Base-by-base conservation (phyloP, 805 yeast genomes). In the Ogataea paraovalis region DNA sequence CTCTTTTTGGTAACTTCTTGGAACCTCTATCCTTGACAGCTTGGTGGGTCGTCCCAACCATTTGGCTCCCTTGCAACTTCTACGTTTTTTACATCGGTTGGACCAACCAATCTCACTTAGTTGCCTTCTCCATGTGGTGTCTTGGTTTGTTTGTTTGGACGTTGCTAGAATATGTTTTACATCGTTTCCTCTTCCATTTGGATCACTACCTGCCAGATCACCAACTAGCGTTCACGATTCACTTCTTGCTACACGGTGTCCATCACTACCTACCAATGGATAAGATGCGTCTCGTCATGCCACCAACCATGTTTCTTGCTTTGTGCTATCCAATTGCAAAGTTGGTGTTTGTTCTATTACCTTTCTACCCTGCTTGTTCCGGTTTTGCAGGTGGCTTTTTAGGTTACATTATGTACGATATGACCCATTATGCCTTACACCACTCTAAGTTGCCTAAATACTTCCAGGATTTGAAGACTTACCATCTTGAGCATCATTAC, bases 191-290 rank as follows among this genome's bases (percentile, higher is more conserved):
- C 51, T 94, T 94, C 83, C 99, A 94, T 65, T 72, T 94, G 61
- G 99, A 94, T 66, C 73, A 80, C 44, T 79, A 83, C 64, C 75
- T 95, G 49, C 99, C 99, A 13, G 86, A 87, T 53, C 78, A 86
- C 67, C 83, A 80, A 43, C 42, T 78, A 19, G 86, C 87, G 7
- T 83, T 86, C 60, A 80, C 96, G 1, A 49, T 90, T 39, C 99
- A 94, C 68, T 94, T 94, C 74, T 67, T 90, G 49, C 73, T 92
- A 55, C 99, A 94, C 60, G 99, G 99, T 48, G 85, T 91, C 44
- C 99, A 94, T 67, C 99, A 94, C 68, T 94, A 87, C 67, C 76
- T 94, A 57, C 99, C 99, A 53, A 94, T 95, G 99, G 99, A 94
- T 71, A 80, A 79, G 50, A 74, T 80, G 65, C 82, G 99, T 65